Evolutionary conservation across 805 yeast genomes (phyloP), one percentile per base, ranked within the genome.

Genomic region (Crinitomyces ghanaensis): DNA sequence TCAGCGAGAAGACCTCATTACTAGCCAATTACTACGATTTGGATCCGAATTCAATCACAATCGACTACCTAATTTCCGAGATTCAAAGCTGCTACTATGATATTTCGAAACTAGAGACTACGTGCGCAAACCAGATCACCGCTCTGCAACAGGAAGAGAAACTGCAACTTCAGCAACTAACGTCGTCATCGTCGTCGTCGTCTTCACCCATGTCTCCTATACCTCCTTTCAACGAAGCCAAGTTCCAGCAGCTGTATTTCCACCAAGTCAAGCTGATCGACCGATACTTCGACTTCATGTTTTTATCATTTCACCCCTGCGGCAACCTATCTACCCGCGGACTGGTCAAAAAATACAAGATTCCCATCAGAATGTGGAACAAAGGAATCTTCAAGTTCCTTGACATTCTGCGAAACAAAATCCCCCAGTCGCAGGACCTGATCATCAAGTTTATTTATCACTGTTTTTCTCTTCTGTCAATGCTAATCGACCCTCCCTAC

Each of bases 361-460:
- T 47, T 28, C 46, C 49, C 7, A 30, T 38, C 14, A 27, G 48
- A 13, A 36, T 46, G 29, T 44, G 50, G 49, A 44, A 43, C 26
- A 37, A 42, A 19, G 51, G 51, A 24, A 37, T 47, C 11, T 47
- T 45, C 40, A 42, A 31, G 28, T 46, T 40, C 26, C 34, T 47
- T 15, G 51, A 47, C 26, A 28, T 39, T 11, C 37, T 43, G 28
- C 34, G 47, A 3, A 22, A 30, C 15, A 19, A 31, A n/a, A 27
- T 35, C 30, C 47, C 49, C 12, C 35, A 36, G 12, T 26, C 35
- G 16, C 34, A 33, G 14, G 48, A 38, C 15, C 33, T 40, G 14
- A 41, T 45, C 13, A 35, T 39, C 21, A 36, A 36, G 33, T 47
- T 46, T 27, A 37, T 43, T 8, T 31, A 33, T n/a, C 38, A 34